Conservation (phyloP, 2,329 filamentous ascomycete genomes). For the Ophiostoma ulmi region DNA sequence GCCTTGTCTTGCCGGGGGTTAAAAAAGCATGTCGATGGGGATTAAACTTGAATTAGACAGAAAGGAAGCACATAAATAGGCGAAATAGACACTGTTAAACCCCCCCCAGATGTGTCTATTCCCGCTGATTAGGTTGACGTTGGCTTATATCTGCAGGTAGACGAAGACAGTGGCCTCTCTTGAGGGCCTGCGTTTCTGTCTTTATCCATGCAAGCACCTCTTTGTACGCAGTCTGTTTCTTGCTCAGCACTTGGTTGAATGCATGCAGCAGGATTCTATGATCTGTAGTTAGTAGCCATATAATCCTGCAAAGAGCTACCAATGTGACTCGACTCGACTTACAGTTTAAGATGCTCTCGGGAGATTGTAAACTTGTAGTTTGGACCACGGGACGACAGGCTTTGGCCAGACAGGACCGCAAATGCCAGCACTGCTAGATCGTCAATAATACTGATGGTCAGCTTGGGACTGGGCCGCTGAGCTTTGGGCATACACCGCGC, state of each 20-base stretch:
- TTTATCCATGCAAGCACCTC: constrained; percentile 65
- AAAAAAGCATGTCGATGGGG: neutral
- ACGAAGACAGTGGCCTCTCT: constrained; percentile 21
- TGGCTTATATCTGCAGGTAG: constrained; percentile 20
- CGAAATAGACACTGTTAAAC: neutral
- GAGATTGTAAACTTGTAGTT: constrained; percentile 56
- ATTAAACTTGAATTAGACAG: neutral
- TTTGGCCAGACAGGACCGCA: constrained; percentile 56
- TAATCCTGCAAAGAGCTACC: neutral
- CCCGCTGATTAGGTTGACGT: no score
- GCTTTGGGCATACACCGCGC: constrained; percentile 51
- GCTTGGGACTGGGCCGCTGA: constrained; percentile 50
- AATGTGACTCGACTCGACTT: neutral
- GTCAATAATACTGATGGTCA: constrained; percentile 63
- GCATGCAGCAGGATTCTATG: constrained; percentile 64
- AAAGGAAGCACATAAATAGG: neutral
- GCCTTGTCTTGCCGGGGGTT: neutral
- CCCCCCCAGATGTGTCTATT: neutral
- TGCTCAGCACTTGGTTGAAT: constrained; percentile 61
- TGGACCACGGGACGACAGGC: constrained; percentile 42
- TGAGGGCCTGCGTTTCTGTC: constrained; percentile 40
- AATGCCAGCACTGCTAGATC: constrained; percentile 62
- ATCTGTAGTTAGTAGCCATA: neutral
- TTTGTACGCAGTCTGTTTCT: constrained; percentile 65
- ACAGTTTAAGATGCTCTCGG: constrained; percentile 47